phyloP scores from a whole-genome alignment of 2,329 filamentous ascomycete species.

The Thelonectria discophora region DNA sequence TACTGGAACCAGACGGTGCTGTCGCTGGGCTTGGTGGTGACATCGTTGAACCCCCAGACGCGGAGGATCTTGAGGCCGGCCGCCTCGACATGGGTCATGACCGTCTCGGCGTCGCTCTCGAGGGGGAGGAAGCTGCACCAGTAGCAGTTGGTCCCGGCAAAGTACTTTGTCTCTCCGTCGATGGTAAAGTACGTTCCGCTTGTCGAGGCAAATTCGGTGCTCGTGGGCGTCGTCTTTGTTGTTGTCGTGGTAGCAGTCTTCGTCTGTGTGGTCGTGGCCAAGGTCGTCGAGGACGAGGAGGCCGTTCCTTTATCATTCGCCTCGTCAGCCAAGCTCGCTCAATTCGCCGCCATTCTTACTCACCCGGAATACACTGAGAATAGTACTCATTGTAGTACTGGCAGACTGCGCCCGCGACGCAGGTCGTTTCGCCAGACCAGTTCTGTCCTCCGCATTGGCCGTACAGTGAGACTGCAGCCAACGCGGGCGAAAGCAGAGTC shows the following conservation, averaged over 20 bases:
- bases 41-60: conserved; percentile 71
- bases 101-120: conserved; percentile 64
- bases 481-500: conserved; percentile 7
- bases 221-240: background rate
- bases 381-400: conserved; percentile 23
- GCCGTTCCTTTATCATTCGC: conserved; percentile 3
- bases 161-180: conserved; percentile 57
- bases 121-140: conserved; percentile 65
- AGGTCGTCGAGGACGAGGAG: background rate
- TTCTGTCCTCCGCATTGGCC: conserved; percentile 23
- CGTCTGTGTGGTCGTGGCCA: conserved; percentile 19
- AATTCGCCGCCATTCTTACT: background rate
- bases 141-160: conserved; percentile 65
- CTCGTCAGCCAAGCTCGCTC: background rate
- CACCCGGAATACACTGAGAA: conserved; percentile 28
- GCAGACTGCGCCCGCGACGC: conserved; percentile 21
- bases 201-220: conserved; percentile 32
- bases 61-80: conserved; percentile 66
- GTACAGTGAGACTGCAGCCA: conserved; percentile 22
- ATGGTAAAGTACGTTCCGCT: conserved; percentile 51
- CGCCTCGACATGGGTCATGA: conserved; percentile 56
- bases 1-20: conserved; percentile 59
- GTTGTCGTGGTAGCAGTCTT: conserved; percentile 9
- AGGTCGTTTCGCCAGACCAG: conserved; percentile 19
- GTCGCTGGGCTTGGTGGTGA: conserved; percentile 50